Evolutionary conservation across 2,329 filamentous ascomycete genomes (phyloP), one percentile per base, ranked within the genome.

Genomic region (Aureobasidium pullulans): DNA sequence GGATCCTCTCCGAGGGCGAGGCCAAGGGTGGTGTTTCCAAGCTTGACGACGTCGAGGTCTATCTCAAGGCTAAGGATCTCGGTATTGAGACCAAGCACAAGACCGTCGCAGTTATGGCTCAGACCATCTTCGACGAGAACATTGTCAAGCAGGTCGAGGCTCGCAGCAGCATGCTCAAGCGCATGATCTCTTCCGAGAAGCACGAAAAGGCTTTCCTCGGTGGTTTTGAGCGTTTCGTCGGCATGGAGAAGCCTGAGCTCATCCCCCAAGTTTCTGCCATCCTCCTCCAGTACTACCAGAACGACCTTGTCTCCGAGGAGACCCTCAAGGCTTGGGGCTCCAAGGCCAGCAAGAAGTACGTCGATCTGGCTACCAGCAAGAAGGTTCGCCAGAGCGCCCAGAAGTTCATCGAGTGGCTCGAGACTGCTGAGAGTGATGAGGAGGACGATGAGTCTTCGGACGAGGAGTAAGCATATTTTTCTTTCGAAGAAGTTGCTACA

Each of bases 331-430:
- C 87, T 67, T 99, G 94, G 93, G 93, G 92, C 65, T 82, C 84
- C 71, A 96, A 94, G 82, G 91, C 93, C 61, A 96, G 90, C 84
- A 96, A 96, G 87, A 96, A 96, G 80, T 97, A 97, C 73, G 89
- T 95, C 67, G 93, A 97, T 72, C 76, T 95, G 62, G 73, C 86
- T 62, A 92, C 86, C 62, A 96, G 90, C 78, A 93, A 91, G 82
- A 96, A 95, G 82, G 91, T 97, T 64, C 90, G 92, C 78, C 93
- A 95, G 81, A 88, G 90, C 65, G 91, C 94, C 57, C 89, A 95
- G 79, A 87, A 89, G 64, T 99, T 99, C 83, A 82, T 96, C 70
- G 88, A 86, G 68, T 97, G 92, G 93, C 90, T 97, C 61, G 84
- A 90, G 67, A 90, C 88, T 75, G 92, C 92, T 57, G 88, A 92